Evolutionary conservation across 2,329 filamentous ascomycete species (phyloP).

Genomic region (Pseudocercospora macadamiae): DNA sequence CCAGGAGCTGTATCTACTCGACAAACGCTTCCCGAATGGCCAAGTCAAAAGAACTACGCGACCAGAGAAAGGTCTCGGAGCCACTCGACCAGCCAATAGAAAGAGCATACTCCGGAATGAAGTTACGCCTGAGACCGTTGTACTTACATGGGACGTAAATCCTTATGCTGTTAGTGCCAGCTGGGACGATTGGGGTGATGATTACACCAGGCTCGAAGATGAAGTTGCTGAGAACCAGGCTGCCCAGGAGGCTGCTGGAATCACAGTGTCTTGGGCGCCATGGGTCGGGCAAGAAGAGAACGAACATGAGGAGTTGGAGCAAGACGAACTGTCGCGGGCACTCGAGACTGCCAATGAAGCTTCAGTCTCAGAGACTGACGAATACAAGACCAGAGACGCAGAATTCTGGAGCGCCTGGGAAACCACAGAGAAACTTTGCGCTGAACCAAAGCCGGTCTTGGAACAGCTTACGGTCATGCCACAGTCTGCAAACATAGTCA

Average conservation of each 20-base stretch:
- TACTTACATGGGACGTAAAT: constrained; percentile 3
- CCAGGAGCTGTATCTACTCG: constrained; percentile 8
- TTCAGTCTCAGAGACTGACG: not conserved
- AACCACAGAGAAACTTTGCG: too few relatives aligned
- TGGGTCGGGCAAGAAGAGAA: constrained; percentile 9
- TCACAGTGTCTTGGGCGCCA: constrained; percentile 10
- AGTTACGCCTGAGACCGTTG: constrained; percentile 30
- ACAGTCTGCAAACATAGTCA: not conserved
- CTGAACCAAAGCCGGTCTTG: too few relatives aligned
- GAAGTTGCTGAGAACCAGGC: constrained; percentile 22
- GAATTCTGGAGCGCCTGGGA: not conserved
- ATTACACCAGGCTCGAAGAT: constrained; percentile 16
- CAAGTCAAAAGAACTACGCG: constrained; percentile 17
- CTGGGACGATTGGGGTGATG: constrained; percentile 16
- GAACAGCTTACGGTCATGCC: not conserved
- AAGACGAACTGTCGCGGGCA: not conserved
- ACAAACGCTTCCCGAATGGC: constrained; percentile 15
- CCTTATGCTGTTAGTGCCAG: not conserved
- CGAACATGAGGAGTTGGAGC: constrained; percentile 10
- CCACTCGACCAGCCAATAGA: not conserved
- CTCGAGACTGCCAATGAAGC: too few relatives aligned
- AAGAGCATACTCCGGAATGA: constrained; percentile 27
- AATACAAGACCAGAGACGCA: not conserved
- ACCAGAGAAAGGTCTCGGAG: constrained; percentile 19
- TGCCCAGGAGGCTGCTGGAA: constrained; percentile 16